Conservation (phyloP, 371 early-diverging fungal genomes). For the Synchytrium microbalum region DNA sequence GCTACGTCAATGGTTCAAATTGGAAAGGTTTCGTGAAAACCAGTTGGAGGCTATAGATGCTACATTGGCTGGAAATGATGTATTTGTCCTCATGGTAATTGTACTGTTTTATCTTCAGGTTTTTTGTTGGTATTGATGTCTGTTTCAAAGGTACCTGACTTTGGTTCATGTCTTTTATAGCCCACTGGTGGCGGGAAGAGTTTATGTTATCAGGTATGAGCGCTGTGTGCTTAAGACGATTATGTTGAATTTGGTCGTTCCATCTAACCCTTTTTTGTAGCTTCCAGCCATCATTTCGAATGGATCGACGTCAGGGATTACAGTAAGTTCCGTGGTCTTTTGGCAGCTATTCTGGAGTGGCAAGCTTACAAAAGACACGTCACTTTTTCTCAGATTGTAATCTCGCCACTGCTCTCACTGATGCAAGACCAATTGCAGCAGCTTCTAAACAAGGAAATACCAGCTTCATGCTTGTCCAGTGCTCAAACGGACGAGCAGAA, state of each 20-base stretch:
- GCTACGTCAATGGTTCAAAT: conserved; percentile 60
- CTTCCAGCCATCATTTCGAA: conserved; percentile 74
- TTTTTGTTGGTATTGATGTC: too few relatives aligned
- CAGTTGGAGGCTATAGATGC: conserved; percentile 94
- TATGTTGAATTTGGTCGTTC: background rate
- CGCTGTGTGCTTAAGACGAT: background rate
- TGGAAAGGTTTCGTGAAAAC: conserved; percentile 81
- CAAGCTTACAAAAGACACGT: too few relatives aligned
- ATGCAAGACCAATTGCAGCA: conserved; percentile 96
- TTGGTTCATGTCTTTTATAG: conserved; percentile 8
- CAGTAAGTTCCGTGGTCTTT: too few relatives aligned
- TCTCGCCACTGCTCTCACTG: conserved; percentile 94
- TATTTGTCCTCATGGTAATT: conserved; percentile 93
- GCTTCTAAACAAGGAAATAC: conserved; percentile 67
- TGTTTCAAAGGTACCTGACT: background rate
- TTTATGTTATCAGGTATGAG: conserved; percentile 82
- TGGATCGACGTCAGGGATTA: conserved; percentile 69
- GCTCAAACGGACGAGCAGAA: conserved; percentile 43
- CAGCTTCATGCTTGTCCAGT: conserved; percentile 71
- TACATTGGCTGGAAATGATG: conserved; percentile 77
- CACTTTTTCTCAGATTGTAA: conserved; percentile 61
- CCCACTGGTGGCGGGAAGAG: conserved; percentile 99
- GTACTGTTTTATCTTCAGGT: background rate
- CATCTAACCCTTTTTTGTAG: conserved; percentile 4
- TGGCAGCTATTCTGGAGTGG: too few relatives aligned